These are phyloP conservation scores for Fusarium tricinctum DNA, from an alignment of 2,329 filamentous ascomycete species.

Conservation along the genomic window DNA sequence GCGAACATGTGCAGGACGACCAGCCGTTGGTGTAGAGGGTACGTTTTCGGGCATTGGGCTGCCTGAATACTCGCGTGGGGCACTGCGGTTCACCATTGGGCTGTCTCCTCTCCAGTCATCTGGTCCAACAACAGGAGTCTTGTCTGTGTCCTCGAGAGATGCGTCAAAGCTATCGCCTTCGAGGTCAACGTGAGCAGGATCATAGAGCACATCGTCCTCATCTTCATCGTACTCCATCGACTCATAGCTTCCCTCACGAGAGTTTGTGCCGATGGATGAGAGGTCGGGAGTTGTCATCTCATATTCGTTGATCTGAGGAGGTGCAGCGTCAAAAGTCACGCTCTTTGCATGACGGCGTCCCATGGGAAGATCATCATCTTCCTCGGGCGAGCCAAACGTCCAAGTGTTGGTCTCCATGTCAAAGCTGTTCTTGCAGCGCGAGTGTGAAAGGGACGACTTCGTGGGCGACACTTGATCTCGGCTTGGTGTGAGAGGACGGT, in stretches of 20 bases:
- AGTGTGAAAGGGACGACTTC: slow-evolving; percentile 87
- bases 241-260: slow-evolving; percentile 93
- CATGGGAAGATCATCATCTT: slow-evolving; percentile 71
- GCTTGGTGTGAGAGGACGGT: slow-evolving; percentile 66
- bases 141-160: slow-evolving; percentile 93
- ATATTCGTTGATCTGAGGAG: slow-evolving; percentile 96
- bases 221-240: slow-evolving; percentile 83
- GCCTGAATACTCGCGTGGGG: slow-evolving; percentile 68
- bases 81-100: slow-evolving; percentile 56
- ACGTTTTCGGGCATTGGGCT: slow-evolving; percentile 74
- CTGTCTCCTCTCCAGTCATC: slow-evolving; percentile 92
- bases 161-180: slow-evolving; percentile 94
- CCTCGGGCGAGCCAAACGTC: slow-evolving; percentile 73
- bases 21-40: slow-evolving; percentile 59
- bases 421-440: slow-evolving; percentile 75
- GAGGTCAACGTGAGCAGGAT: slow-evolving; percentile 63
- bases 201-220: slow-evolving; percentile 70
- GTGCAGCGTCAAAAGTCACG: slow-evolving; percentile 94
- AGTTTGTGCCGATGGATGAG: slow-evolving; percentile 91
- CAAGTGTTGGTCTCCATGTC: slow-evolving; percentile 78
- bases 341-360: slow-evolving; percentile 91
- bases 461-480: slow-evolving; percentile 83
- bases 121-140: slow-evolving; percentile 96
- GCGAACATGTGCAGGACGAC: slow-evolving; percentile 70
- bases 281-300: slow-evolving; percentile 97